Percentiles rank a stretch among this genome's conserved stretches.
Evolutionary conservation across 345 rosid species (phyloP).

Genomic region (Boechera divaricarpa): DNA sequence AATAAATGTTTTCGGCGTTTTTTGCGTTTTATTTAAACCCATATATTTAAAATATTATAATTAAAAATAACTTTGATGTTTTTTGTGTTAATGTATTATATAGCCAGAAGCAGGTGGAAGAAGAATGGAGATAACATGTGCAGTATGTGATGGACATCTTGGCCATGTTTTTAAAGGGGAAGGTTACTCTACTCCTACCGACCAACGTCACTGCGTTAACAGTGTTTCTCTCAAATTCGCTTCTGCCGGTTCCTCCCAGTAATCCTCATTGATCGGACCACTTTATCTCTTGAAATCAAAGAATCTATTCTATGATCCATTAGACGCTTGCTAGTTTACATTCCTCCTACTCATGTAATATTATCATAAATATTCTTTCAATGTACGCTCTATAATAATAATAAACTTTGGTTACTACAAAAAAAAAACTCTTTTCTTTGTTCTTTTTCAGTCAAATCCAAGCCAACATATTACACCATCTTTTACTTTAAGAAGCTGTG

Average conservation of each 20-base stretch:
- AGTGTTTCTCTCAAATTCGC: neutral
- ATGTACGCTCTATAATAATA: neutral
- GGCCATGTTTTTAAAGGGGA: neutral
- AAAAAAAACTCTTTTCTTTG: too few species aligned
- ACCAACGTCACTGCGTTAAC: neutral
- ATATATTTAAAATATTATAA: neutral
- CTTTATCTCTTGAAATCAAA: neutral
- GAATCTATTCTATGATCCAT: neutral
- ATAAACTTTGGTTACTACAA: neutral
- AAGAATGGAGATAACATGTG: conserved; percentile 1
- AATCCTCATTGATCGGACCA: neutral
- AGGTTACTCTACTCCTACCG: neutral
- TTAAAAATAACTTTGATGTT: neutral
- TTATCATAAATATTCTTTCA: neutral
- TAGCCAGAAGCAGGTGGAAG: neutral
- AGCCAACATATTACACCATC: neutral
- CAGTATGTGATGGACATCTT: neutral
- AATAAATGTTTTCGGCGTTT: too few species aligned
- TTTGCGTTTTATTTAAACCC: too few species aligned
- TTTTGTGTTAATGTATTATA: neutral
- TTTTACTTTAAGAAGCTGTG: neutral
- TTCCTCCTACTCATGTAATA: neutral
- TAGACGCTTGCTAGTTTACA: neutral
- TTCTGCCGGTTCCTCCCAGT: neutral
- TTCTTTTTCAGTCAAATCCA: neutral